A percentile compares a stretch with the other conserved stretches of the same genome.
phyloP scores from a whole-genome alignment of 225 moss, liverwort and hornwort species.

The Physcomitrellopsis africana region DNA sequence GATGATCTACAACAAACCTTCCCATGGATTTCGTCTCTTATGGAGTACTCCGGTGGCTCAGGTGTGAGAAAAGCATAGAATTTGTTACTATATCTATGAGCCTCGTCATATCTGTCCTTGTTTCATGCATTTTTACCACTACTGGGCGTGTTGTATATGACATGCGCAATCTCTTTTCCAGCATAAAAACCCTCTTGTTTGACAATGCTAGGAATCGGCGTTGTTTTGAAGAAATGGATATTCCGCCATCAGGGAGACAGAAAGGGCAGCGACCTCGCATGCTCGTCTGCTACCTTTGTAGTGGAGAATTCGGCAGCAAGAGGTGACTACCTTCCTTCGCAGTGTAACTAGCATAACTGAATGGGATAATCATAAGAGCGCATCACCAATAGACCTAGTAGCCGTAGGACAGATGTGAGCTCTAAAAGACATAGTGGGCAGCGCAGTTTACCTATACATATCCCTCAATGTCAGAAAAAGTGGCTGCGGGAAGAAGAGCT shows the following conservation, averaged over 20 bases:
- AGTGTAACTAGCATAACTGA: neutral
- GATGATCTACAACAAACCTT: neutral
- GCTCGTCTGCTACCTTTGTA: conserved; percentile 75
- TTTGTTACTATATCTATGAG: no score
- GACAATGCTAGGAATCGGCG: neutral
- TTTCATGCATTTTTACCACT: no score
- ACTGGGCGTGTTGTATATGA: neutral
- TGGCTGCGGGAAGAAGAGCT: conserved; percentile 67
- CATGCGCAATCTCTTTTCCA: neutral
- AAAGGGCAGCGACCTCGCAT: conserved; percentile 58
- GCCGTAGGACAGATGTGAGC: neutral
- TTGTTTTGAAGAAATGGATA: conserved; percentile 34
- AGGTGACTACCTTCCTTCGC: conserved; percentile 44
- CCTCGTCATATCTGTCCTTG: no score
- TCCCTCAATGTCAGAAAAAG: conserved; percentile 74
- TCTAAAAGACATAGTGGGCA: conserved; percentile 28
- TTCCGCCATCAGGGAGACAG: conserved; percentile 16
- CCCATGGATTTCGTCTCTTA: neutral
- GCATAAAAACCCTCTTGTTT: neutral
- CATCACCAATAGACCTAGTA: neutral
- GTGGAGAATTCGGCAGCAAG: conserved; percentile 77
- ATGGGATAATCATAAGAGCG: neutral
- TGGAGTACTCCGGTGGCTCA: no score
- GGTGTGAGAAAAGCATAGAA: neutral
- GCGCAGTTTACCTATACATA: conserved; percentile 70